Evolutionary conservation across 768 basidiomycete species (phyloP).

Genomic region (Tylopilus plumbeoviolaceoides): DNA sequence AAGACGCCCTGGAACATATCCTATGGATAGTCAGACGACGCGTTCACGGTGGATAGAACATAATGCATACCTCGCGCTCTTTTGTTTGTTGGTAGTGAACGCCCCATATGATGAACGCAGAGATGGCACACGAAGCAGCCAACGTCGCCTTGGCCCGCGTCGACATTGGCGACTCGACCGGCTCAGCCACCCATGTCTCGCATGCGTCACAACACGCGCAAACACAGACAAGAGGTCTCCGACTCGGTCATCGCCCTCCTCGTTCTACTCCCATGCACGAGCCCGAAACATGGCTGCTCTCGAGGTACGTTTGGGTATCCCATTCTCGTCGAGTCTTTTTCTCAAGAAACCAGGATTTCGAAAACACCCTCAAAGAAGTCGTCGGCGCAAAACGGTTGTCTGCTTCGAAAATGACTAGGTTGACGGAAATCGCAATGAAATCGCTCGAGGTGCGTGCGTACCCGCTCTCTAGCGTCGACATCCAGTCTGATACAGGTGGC

Average conservation of each 20-base stretch:
- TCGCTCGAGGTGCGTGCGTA: conserved; percentile 62
- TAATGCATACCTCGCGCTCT: conserved; percentile 65
- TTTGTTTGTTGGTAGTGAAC: conserved; percentile 84
- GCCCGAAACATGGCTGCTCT: conserved; percentile 36
- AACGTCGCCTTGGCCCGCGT: conserved; percentile 72
- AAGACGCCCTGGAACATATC: conserved; percentile 90
- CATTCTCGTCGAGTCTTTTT: not conserved
- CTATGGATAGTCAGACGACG: conserved; percentile 38
- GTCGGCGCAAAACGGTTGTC: conserved; percentile 82
- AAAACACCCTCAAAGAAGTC: conserved; percentile 74
- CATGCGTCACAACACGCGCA: conserved; percentile 34
- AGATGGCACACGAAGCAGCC: conserved; percentile 56
- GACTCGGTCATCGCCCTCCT: conserved; percentile 8
- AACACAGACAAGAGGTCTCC: conserved; percentile 28
- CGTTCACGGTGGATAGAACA: not conserved
- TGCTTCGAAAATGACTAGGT: conserved; percentile 73
- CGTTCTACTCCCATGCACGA: conserved; percentile 19
- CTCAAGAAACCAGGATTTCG: conserved; percentile 60
- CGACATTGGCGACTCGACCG: conserved; percentile 43
- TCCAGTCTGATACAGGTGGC: not conserved
- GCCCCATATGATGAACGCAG: conserved; percentile 75
- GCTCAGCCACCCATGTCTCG: conserved; percentile 16
- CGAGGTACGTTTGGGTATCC: conserved; percentile 31
- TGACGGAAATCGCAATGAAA: conserved; percentile 76
- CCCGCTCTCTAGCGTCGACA: not conserved